Percentiles rank a stretch among this genome's conserved stretches.
phyloP scores from a whole-genome alignment of 2,329 filamentous ascomycete genomes.

The Ambrosiella cleistominuta region DNA sequence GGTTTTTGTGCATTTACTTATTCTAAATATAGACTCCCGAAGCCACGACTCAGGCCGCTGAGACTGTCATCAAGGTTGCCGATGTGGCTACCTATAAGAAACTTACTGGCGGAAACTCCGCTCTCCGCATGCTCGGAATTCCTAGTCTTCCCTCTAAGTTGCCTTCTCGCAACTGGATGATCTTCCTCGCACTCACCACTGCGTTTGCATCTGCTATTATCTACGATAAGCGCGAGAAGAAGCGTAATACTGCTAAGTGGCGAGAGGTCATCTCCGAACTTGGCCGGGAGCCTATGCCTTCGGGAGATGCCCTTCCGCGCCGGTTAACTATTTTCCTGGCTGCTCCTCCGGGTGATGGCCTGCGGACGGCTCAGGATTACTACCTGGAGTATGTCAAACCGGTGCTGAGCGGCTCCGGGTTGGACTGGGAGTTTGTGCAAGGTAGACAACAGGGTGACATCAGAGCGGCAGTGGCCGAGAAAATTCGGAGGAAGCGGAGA shows the following conservation, averaged over 20 bases:
- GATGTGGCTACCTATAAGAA: conserved; percentile 8
- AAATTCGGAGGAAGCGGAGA: conserved; percentile 54
- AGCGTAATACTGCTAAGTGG: conserved; percentile 72
- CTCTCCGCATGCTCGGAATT: conserved; percentile 64
- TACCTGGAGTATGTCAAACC: conserved; percentile 95
- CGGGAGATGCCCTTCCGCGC: conserved; percentile 55
- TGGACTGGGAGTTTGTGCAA: conserved; percentile 95
- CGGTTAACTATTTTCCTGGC: conserved; percentile 75
- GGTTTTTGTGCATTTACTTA: not conserved
- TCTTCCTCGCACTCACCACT: conserved; percentile 69
- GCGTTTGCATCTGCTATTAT: conserved; percentile 64
- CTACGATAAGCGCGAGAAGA: conserved; percentile 87
- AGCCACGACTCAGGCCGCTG: not conserved
- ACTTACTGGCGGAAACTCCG: conserved; percentile 38
- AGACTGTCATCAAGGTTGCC: not conserved
- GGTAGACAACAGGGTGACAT: conserved; percentile 87
- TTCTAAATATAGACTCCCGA: not conserved
- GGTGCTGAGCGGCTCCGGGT: conserved; percentile 66
- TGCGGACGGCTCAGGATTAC: conserved; percentile 76
- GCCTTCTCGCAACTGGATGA: conserved; percentile 93
- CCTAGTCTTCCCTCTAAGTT: conserved; percentile 69
- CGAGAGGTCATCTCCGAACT: conserved; percentile 69
- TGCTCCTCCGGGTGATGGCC: conserved; percentile 69
- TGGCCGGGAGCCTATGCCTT: conserved; percentile 53
- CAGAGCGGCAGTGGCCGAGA: conserved; percentile 69